Evolutionary conservation across 2,329 filamentous ascomycete genomes (phyloP).

Genomic region (Talaromyces sp.): DNA sequence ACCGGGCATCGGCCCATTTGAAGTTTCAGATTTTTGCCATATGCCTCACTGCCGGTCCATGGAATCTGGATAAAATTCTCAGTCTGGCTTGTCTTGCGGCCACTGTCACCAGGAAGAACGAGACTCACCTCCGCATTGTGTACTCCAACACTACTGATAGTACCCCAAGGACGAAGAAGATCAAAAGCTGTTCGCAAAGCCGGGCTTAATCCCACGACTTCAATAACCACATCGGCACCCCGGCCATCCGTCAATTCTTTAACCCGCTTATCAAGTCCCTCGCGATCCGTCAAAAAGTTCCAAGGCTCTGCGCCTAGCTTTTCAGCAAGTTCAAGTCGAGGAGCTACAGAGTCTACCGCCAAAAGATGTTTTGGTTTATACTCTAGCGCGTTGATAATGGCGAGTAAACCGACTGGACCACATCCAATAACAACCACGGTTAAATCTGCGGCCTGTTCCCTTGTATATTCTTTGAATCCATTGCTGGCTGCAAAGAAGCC

Average conservation of each 20-base stretch:
- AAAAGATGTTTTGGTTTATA: conserved; percentile 70
- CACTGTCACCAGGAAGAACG: too few relatives aligned
- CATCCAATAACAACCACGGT: conserved; percentile 79
- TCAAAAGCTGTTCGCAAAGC: conserved; percentile 68
- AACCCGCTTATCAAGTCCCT: conserved; percentile 62
- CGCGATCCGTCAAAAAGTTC: conserved; percentile 66
- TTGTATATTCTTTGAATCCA: conserved; percentile 61
- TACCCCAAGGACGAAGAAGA: conserved; percentile 65
- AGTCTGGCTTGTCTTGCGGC: not conserved
- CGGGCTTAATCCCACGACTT: conserved; percentile 66
- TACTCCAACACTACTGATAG: conserved; percentile 69
- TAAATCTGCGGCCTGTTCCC: conserved; percentile 57
- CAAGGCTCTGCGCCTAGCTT: conserved; percentile 74
- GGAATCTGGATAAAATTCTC: conserved; percentile 48
- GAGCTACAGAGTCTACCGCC: conserved; percentile 72
- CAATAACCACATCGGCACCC: conserved; percentile 79
- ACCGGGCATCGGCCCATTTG: conserved; percentile 76
- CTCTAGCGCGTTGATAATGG: conserved; percentile 70
- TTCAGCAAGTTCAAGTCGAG: conserved; percentile 66
- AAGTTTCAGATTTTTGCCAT: conserved; percentile 64
- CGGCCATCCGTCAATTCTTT: conserved; percentile 71
- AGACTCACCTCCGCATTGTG: conserved; percentile 63
- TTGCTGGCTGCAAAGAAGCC: conserved; percentile 77
- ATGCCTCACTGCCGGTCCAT: conserved; percentile 60
- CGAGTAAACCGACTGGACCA: conserved; percentile 79